These are phyloP conservation scores for Primulina eburnea DNA, from an alignment of 257 asterid species.

Conservation along the genomic window DNA sequence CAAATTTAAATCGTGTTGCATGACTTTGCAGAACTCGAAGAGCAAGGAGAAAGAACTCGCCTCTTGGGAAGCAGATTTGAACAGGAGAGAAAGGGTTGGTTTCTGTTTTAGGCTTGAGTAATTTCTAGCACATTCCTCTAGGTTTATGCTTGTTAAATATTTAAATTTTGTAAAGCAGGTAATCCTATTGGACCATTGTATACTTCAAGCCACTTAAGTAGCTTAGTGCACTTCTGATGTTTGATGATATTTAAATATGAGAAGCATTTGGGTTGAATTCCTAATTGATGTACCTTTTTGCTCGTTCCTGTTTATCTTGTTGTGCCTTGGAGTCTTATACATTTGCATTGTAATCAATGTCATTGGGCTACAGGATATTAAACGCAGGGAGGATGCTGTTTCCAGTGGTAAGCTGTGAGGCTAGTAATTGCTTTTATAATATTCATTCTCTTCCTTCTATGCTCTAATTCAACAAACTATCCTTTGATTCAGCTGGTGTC, in stretches of 20 bases:
- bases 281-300: not conserved
- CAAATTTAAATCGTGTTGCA: slow-evolving; percentile 20
- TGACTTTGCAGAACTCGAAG: slow-evolving; percentile 58
- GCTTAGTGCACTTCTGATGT: not conserved
- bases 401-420: slow-evolving; percentile 45
- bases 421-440: not conserved
- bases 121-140: not conserved
- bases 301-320: not conserved
- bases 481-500: slow-evolving; percentile 47
- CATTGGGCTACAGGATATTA: slow-evolving; percentile 48
- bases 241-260: not conserved
- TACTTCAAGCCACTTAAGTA: not conserved
- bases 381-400: slow-evolving; percentile 64
- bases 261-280: not conserved
- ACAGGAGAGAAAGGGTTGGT: slow-evolving; percentile 55
- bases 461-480: not conserved
- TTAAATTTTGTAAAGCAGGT: not conserved
- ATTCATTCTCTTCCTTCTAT: slow-evolving; percentile 1
- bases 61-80: slow-evolving; percentile 57
- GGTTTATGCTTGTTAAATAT: slow-evolving; percentile 3
- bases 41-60: slow-evolving; percentile 54
- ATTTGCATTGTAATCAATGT: slow-evolving; percentile 13
- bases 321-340: slow-evolving; percentile 12
- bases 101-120: not conserved
- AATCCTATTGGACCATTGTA: not conserved